Conservation (phyloP, 257 asterid genomes). For the Nicotiana tomentosiformis region DNA sequence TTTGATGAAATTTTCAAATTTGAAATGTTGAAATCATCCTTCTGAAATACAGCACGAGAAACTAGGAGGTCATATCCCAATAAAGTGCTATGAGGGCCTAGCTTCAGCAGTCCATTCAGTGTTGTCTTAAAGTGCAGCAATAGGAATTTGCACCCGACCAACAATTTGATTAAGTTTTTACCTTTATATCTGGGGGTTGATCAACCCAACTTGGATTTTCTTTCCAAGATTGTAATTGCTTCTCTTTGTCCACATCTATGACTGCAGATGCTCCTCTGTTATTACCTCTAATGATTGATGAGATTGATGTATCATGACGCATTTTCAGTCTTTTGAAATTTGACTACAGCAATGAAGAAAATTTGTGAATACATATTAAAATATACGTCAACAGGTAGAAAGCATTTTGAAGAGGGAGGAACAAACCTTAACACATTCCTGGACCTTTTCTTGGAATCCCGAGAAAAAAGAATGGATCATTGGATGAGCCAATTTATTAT, state of each 20-base stretch:
- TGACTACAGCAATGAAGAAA: constrained; percentile 26
- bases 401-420: not conserved
- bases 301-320: constrained; percentile 10
- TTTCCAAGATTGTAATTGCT: constrained; percentile 73
- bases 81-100: not conserved
- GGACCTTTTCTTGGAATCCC: constrained; percentile 8
- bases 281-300: constrained; percentile 15
- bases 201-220: constrained; percentile 69
- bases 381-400: not conserved
- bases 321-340: constrained; percentile 28
- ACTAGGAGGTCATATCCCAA: not conserved
- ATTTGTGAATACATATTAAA: not conserved
- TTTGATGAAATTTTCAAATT: not conserved
- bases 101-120: not conserved
- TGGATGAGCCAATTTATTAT: not conserved
- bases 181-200: constrained; percentile 63
- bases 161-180: constrained; percentile 3
- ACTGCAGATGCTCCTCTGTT: constrained; percentile 24
- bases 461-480: constrained; percentile 7
- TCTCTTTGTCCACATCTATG: constrained; percentile 41
- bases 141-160: not conserved
- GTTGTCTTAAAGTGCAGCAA: not conserved
- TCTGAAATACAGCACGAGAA: not conserved
- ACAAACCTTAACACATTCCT: constrained; percentile 8
- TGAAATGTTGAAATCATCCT: not conserved